Base-by-base conservation (phyloP, 768 basidiomycete genomes). In the Tephrocybe sp. region DNA sequence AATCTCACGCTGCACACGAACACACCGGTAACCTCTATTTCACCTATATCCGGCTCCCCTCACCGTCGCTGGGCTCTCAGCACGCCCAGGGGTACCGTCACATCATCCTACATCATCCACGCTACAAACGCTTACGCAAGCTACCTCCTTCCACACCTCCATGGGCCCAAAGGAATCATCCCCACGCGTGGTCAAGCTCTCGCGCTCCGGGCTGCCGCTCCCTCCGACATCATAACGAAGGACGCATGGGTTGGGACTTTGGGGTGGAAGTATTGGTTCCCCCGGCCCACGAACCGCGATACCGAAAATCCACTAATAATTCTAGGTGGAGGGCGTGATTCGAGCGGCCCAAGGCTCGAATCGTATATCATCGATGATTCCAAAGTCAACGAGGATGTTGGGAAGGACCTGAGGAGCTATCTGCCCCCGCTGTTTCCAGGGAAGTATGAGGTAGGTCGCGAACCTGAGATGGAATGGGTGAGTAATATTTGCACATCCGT, bases 71-170 rank as follows among this genome's bases (percentile, higher is more conserved):
- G 85, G 85, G 61, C 61, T 0, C 64, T 89, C 11, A 56, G 63
- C 4, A 94, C 92, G 0, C 77, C 83, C 0, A 78, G 90, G n/a
- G 92, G 93, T 1, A 56, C 60, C 1, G 64, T 92, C 17, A 36
- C 62, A 4, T 84, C 87, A 55, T 66, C 72, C 16, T 82, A 84
- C 52, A 78, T 96, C 39, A 71, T 97, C 4, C 91, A 94, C 62
- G 91, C 90, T 0, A 94, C 91, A 9, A 97, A 97, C 59, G 94
- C 73, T 0, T 94, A 95, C 53, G 80, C 84, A 10, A 79, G 85
- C 3, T 76, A 87, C 58, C 78, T 96, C 32, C 72, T 97, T n/a
- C 87, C 89, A 0, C 78, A 82, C 51, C 62, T 93, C 23, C 58
- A 72, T 7, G 81, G 83, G 0, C 72, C 73, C 12, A 54, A 57